Evolutionary conservation across 352 stramenopile genomes (phyloP).

Genomic region (Phytopythium sindhum): DNA sequence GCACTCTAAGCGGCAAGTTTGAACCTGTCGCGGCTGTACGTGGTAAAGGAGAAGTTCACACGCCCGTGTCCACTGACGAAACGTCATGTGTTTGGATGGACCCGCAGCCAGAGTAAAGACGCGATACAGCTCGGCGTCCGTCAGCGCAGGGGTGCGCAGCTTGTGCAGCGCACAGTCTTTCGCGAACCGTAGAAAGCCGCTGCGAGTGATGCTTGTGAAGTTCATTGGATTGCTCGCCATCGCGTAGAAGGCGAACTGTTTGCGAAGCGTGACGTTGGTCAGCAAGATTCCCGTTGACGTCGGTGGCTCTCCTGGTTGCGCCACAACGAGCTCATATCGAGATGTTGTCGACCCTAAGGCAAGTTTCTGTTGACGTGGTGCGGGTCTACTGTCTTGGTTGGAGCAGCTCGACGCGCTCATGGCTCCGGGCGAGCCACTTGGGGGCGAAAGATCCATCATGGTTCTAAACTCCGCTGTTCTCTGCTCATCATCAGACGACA

Average conservation of each 20-base stretch:
- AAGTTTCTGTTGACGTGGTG: background rate
- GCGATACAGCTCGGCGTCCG: constrained; percentile 52
- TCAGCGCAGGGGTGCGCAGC: constrained; percentile 26
- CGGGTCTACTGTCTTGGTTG: background rate
- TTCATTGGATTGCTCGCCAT: constrained; percentile 63
- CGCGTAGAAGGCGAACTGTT: constrained; percentile 65
- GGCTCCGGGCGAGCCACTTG: background rate
- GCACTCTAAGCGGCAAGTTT: background rate
- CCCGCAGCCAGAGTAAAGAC: constrained; percentile 38
- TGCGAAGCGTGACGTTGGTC: constrained; percentile 54
- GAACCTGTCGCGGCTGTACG: constrained; percentile 21
- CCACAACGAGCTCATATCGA: background rate
- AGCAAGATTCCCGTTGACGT: constrained; percentile 19
- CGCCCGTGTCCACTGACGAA: constrained; percentile 45
- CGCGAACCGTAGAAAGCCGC: constrained; percentile 63
- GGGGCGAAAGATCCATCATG: constrained; percentile 35
- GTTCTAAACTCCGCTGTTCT: constrained; percentile 25
- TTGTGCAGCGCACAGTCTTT: constrained; percentile 53
- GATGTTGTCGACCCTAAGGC: background rate
- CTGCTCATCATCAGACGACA: constrained; percentile 10
- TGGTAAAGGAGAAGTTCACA: constrained; percentile 46
- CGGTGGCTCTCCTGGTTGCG: background rate
- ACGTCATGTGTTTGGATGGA: constrained; percentile 41
- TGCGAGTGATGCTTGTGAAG: constrained; percentile 53
- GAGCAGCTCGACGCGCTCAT: background rate